Evolutionary conservation across 805 yeast genomes (phyloP).

Genomic region (Tetrapisispora iriomotensis): DNA sequence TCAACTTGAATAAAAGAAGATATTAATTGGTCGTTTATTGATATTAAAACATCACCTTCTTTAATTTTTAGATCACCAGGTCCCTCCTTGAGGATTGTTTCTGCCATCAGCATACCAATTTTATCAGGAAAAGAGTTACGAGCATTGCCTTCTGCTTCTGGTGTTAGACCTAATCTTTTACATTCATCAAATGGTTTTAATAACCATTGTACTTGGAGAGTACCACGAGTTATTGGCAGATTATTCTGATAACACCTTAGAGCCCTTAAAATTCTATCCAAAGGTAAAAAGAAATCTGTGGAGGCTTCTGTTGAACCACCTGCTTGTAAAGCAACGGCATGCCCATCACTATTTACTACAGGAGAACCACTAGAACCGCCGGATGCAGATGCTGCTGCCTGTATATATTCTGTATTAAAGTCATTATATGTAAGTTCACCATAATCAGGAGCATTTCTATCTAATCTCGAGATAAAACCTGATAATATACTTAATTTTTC

Average conservation of each 20-base stretch:
- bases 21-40: slow-evolving; percentile 56
- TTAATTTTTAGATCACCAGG: slow-evolving; percentile 65
- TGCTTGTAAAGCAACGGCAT: slow-evolving; percentile 86
- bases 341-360: slow-evolving; percentile 81
- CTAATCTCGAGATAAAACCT: slow-evolving; percentile 70
- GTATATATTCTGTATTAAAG: slow-evolving; percentile 88
- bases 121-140: slow-evolving; percentile 60
- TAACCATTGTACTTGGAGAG: slow-evolving; percentile 84
- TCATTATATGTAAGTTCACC: slow-evolving; percentile 84
- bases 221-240: slow-evolving; percentile 69
- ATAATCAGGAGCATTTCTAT: slow-evolving; percentile 91
- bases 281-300: slow-evolving; percentile 85
- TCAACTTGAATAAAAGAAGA: slow-evolving; percentile 74
- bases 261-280: slow-evolving; percentile 75
- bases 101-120: slow-evolving; percentile 78
- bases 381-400: slow-evolving; percentile 92
- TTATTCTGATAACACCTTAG: slow-evolving; percentile 56
- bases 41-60: slow-evolving; percentile 79
- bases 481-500: slow-evolving; percentile 82
- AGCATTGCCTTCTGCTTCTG: slow-evolving; percentile 61
- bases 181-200: slow-evolving; percentile 86
- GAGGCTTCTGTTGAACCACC: slow-evolving; percentile 90
- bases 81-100: slow-evolving; percentile 71
- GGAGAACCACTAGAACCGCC: slow-evolving; percentile 97
- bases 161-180: slow-evolving; percentile 70